phyloP scores from a whole-genome alignment of 176 grass and related monocot genomes.

The Avena eriantha region DNA sequence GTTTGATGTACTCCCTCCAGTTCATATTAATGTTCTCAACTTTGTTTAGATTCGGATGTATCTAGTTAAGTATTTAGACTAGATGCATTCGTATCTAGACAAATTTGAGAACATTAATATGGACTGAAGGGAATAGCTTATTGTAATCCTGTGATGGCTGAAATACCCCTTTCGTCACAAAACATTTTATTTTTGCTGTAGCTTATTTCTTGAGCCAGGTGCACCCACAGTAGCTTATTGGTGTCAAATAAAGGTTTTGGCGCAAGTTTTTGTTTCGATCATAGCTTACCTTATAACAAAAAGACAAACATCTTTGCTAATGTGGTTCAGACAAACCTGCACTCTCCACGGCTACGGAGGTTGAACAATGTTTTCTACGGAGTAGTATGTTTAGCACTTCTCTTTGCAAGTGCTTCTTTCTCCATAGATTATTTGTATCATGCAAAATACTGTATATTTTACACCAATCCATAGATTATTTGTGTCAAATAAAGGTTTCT shows the following conservation, averaged over 20 bases:
- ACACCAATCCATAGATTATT: too few relatives aligned
- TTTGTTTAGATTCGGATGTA: too few relatives aligned
- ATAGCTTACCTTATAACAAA: slow-evolving; percentile 10
- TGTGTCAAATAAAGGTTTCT: neutral
- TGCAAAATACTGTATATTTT: too few relatives aligned
- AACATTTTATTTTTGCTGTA: neutral
- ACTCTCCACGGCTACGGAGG: neutral
- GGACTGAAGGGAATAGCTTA: neutral
- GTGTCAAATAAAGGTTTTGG: neutral
- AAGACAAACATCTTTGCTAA: neutral
- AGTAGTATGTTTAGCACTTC: neutral
- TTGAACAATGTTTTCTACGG: neutral
- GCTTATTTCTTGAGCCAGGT: neutral
- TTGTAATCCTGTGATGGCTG: neutral
- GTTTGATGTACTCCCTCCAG: neutral
- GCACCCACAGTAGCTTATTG: neutral
- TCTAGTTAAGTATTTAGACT: too few relatives aligned
- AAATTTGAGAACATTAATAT: too few relatives aligned
- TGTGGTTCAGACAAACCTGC: neutral
- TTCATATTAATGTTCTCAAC: too few relatives aligned
- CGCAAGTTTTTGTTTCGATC: neutral
- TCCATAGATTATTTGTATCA: too few relatives aligned
- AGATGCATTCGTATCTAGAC: too few relatives aligned
- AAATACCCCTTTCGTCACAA: too few relatives aligned
- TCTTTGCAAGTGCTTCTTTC: neutral